Conservation (phyloP, 768 basidiomycete genomes). For the Mycena galopus region DNA sequence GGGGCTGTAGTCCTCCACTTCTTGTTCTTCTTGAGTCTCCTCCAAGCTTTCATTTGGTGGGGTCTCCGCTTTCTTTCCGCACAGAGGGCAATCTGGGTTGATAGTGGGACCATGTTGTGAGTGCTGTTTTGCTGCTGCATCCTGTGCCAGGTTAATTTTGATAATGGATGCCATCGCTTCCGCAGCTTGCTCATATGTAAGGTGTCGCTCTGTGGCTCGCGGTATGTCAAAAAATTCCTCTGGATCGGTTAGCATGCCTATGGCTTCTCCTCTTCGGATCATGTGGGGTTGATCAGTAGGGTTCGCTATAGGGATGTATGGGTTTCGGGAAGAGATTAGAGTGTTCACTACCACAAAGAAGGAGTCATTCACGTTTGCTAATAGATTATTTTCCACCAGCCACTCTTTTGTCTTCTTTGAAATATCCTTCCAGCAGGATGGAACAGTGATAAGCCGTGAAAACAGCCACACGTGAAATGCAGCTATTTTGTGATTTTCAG, state of each 20-base stretch:
- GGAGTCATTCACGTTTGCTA: not conserved
- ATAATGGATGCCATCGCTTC: no score
- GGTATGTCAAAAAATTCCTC: not conserved
- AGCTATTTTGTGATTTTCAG: no score
- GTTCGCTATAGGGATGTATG: not conserved
- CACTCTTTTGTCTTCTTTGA: not conserved
- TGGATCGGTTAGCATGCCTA: not conserved
- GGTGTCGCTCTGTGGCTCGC: not conserved
- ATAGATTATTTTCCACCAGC: not conserved
- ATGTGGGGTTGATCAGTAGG: not conserved
- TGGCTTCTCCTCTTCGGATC: not conserved
- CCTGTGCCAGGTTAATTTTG: no score
- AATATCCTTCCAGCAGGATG: not conserved
- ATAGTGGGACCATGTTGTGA: not conserved
- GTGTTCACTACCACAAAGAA: not conserved
- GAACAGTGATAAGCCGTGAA: no score
- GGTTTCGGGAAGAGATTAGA: not conserved
- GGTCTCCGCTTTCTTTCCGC: no score
- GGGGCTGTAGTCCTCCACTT: not conserved
- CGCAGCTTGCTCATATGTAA: not conserved
- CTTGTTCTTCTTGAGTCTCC: not conserved
- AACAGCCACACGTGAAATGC: no score
- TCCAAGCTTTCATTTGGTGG: no score
- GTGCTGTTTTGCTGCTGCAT: no score
- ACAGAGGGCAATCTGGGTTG: no score